Evolutionary conservation across 176 grass and related monocot genomes (phyloP).

Genomic region (Rhynchospora pubera): DNA sequence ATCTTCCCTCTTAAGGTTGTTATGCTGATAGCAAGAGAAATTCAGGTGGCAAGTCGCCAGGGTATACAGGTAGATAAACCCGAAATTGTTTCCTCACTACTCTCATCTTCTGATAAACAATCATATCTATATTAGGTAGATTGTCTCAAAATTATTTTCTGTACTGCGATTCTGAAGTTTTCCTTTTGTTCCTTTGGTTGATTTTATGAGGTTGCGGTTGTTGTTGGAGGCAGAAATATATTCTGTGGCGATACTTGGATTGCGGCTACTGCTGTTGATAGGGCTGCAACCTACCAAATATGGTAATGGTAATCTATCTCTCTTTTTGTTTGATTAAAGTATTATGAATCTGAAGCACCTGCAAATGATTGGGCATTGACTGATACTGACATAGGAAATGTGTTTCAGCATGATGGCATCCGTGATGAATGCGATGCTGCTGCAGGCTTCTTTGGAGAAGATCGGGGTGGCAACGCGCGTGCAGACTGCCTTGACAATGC

Average conservation of each 20-base stretch:
- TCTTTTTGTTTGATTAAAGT: not conserved
- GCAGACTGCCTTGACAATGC: conserved; percentile 73
- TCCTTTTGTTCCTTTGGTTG: not conserved
- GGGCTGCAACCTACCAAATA: conserved; percentile 67
- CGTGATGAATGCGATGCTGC: conserved; percentile 82
- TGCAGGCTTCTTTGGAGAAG: conserved; percentile 90
- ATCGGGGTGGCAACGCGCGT: conserved; percentile 73
- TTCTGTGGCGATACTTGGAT: conserved; percentile 78
- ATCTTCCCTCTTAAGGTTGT: conserved; percentile 33
- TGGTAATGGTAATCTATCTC: conserved; percentile 32
- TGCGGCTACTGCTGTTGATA: conserved; percentile 70
- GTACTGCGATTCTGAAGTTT: not conserved
- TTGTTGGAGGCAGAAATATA: conserved; percentile 82
- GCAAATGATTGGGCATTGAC: not conserved
- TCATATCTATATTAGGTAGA: not conserved
- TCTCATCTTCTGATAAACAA: not conserved
- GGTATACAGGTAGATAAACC: conserved; percentile 58
- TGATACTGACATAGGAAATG: not conserved
- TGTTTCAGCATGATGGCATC: conserved; percentile 89
- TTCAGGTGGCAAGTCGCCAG: conserved; percentile 61
- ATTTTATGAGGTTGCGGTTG: conserved; percentile 67
- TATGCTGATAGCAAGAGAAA: conserved; percentile 91
- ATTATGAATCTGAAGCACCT: too few relatives aligned
- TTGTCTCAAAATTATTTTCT: not conserved
- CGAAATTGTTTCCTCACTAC: not conserved